Base-by-base conservation (phyloP, 192 early-diverging fungal genomes). In the Coemansia sp. region DNA sequence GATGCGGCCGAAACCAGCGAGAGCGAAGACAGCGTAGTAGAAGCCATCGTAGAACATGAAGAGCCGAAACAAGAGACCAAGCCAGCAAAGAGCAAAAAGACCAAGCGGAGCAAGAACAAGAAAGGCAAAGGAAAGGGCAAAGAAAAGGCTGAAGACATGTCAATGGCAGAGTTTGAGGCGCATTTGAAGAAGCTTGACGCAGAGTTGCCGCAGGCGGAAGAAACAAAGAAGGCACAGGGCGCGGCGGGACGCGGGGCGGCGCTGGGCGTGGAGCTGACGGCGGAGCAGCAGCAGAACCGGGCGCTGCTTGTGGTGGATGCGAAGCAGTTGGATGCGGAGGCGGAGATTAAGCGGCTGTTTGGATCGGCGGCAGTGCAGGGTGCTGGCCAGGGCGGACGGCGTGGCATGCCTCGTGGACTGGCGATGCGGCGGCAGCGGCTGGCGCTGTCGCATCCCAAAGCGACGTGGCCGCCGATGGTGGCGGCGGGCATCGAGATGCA, bases 331-430 rank as follows among this genome's bases (percentile, higher is more conserved):
- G 92, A 94, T 72, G 85, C 91, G 19, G 92, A 92, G 60, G 88
- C 89, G 14, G 95, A 98, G 78, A 92, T 96, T 87, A 87, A 87
- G 35, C 84, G 89, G 21, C 82, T 94, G 80, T 98, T 98, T 86
- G 94, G 94, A 14, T 90, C 93, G 5, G 85, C 86, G 16, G 88
- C 93, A n/a, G 86, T 92, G 22, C 87, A 84, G 38, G 65, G 51
- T 11, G 37, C 47, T 29, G 61, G 54, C 3, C 39, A 57, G 2
- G 21, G 35, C 11, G 8, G 31, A 8, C 31, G 31, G 31, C 31
- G 31, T 35, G 57, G 51, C 19, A 29, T 27, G n/a, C 57, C 61
- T 4, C 49, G 72, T 6, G 54, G 72, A 9, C 39, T 45, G 49
- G 54, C 63, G 22, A 27, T 52, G 43, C 58, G 48, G 53, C 55